A percentile compares a stretch with the other conserved stretches of the same genome.
These are phyloP conservation scores for Acanthamoeba comandoni DNA, from an alignment of 208 protist species.

Conservation along the genomic window DNA sequence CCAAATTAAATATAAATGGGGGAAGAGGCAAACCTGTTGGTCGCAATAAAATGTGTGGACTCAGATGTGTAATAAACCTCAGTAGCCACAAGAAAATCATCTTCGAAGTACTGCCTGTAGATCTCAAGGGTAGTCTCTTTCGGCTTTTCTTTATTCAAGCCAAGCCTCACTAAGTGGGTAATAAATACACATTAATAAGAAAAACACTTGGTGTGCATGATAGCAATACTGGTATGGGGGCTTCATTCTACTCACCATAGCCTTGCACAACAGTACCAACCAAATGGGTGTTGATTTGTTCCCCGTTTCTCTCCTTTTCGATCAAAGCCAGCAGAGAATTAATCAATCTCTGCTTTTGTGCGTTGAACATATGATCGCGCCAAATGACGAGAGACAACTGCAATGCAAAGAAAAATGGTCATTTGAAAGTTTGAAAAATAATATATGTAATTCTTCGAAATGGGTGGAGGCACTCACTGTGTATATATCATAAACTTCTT, in stretches of 20 bases:
- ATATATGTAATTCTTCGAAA: neutral
- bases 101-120: constrained; percentile 84
- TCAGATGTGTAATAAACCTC: constrained; percentile 87
- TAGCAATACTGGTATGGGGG: neutral
- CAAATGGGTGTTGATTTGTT: constrained; percentile 81
- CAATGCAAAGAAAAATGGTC: neutral
- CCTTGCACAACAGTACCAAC: constrained; percentile 79
- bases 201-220: neutral
- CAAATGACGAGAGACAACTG: constrained; percentile 83
- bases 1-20: no score
- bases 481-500: constrained; percentile 82
- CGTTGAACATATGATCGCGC: constrained; percentile 83
- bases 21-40: constrained; percentile 59
- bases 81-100: constrained; percentile 83
- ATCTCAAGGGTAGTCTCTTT: constrained; percentile 83
- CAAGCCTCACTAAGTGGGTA: constrained; percentile 76
- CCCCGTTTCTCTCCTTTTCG: constrained; percentile 84
- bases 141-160: constrained; percentile 81
- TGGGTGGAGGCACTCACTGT: constrained; percentile 60
- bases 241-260: constrained; percentile 70
- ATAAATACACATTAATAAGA: neutral
- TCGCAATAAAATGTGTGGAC: constrained; percentile 84
- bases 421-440: neutral
- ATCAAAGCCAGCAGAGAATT: constrained; percentile 80
- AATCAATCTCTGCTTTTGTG: constrained; percentile 81